phyloP scores from a whole-genome alignment of 2,329 filamentous ascomycete genomes.

The Chalaropsis thielavioides region DNA sequence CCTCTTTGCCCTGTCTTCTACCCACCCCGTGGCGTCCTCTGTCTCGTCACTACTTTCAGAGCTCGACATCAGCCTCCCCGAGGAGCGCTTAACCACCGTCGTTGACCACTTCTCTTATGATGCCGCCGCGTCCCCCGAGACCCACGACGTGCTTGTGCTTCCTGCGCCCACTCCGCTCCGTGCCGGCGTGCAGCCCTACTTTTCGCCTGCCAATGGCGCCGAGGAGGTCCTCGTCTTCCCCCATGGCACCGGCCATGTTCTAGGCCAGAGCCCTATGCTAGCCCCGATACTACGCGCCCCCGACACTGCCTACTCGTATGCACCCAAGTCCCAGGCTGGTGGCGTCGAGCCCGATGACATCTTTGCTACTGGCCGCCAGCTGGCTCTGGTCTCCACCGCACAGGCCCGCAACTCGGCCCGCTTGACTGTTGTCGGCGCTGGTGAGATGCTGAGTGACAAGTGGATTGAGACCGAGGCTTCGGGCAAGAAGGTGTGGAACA shows the following conservation, averaged over 20 bases:
- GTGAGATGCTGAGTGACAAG: constrained; percentile 72
- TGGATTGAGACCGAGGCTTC: constrained; percentile 58
- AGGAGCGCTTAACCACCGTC: constrained; percentile 69
- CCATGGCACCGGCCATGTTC: constrained; percentile 60
- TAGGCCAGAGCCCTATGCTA: constrained; percentile 65
- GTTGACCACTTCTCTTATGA: constrained; percentile 97
- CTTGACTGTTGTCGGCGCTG: constrained; percentile 69
- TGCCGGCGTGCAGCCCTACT: constrained; percentile 61
- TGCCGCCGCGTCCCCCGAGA: constrained; percentile 55
- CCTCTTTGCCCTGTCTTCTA: constrained; percentile 67
- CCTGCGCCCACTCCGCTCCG: constrained; percentile 51
- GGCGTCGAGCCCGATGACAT: constrained; percentile 55
- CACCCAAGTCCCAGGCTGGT: constrained; percentile 69
- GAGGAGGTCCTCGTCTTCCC: constrained; percentile 61
- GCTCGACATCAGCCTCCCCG: constrained; percentile 75
- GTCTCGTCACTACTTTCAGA: constrained; percentile 70
- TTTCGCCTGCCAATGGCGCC: constrained; percentile 42
- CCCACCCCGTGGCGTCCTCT: constrained; percentile 52
- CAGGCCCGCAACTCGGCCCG: constrained; percentile 91
- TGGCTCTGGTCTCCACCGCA: constrained; percentile 69
- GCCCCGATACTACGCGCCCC: constrained; percentile 72
- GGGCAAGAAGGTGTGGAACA: constrained; percentile 51
- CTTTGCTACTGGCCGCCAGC: constrained; percentile 70
- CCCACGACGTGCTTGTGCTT: constrained; percentile 77
- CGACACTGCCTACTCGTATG: constrained; percentile 80